These are phyloP conservation scores for Bryoerythrophyllum caledonicum DNA, from an alignment of 225 moss, liverwort and hornwort species.

Conservation along the genomic window DNA sequence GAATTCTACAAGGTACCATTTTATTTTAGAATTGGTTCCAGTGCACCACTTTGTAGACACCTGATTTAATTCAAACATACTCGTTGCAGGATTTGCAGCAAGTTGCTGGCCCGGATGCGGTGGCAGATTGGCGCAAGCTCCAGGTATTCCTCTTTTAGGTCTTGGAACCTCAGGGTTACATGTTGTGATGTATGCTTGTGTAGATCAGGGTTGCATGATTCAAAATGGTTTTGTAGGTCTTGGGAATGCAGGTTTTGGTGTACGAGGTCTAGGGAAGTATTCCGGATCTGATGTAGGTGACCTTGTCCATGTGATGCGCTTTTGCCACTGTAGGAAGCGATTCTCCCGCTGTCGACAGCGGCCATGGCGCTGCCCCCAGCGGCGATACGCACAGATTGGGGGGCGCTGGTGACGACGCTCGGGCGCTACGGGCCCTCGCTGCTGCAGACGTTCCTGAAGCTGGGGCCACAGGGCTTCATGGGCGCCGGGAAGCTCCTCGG, in stretches of 20 bases:
- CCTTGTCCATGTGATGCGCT: slow-evolving; percentile 9
- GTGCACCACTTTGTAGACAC: no score
- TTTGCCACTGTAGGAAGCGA: slow-evolving; percentile 48
- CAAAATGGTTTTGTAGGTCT: no score
- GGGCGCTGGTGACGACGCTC: slow-evolving; percentile 70
- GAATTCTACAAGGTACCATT: slow-evolving; percentile 70
- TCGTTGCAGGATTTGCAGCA: slow-evolving; percentile 67
- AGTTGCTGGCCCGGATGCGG: slow-evolving; percentile 75
- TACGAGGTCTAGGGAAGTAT: no score
- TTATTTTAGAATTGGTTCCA: background rate
- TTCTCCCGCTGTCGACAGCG: slow-evolving; percentile 76
- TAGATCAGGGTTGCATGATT: no score
- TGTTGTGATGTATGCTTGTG: no score
- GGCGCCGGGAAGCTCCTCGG: slow-evolving; percentile 75
- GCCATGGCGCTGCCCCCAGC: slow-evolving; percentile 95
- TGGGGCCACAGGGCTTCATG: slow-evolving; percentile 66
- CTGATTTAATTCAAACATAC: background rate
- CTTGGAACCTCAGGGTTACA: background rate
- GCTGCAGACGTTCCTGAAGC: slow-evolving; percentile 52
- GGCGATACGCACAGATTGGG: slow-evolving; percentile 84
- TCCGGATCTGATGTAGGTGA: background rate
- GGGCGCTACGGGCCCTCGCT: slow-evolving; percentile 74
- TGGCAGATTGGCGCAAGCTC: slow-evolving; percentile 84
- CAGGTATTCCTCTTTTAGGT: slow-evolving; percentile 48
- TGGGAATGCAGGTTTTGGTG: no score